A percentile compares a stretch with the other conserved stretches of the same genome.
These are phyloP conservation scores for Pseudoperonospora humuli DNA, from an alignment of 352 stramenopile species.

Conservation along the genomic window DNA sequence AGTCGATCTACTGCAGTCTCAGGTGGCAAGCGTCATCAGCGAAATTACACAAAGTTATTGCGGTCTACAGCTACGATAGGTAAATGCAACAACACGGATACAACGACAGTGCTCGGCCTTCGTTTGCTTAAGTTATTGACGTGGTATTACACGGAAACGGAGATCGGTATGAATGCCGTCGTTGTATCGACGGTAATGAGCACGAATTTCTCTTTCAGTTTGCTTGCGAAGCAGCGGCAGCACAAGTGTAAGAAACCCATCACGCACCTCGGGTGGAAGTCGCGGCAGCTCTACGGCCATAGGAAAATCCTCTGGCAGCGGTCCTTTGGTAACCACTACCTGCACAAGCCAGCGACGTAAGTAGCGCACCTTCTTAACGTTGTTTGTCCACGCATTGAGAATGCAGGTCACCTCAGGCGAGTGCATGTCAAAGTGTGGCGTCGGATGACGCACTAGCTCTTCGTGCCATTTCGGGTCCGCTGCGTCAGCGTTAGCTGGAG, in stretches of 20 bases:
- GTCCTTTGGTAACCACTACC: constrained; percentile 27
- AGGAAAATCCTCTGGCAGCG: constrained; percentile 44
- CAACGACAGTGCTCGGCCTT: background rate
- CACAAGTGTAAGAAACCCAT: constrained; percentile 67
- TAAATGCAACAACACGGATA: background rate
- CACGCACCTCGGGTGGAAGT: constrained; percentile 56
- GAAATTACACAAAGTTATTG: constrained; percentile 54
- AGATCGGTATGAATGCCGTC: constrained; percentile 58
- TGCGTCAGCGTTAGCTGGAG: constrained; percentile 11
- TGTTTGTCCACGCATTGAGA: constrained; percentile 53
- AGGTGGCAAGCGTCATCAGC: constrained; percentile 40
- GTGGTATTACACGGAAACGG: constrained; percentile 48
- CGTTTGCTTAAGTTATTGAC: constrained; percentile 25
- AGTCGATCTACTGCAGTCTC: constrained; percentile 28
- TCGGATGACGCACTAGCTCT: constrained; percentile 63
- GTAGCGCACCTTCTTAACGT: constrained; percentile 61
- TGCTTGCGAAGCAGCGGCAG: constrained; percentile 73
- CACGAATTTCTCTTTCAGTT: constrained; percentile 49
- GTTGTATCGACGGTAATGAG: constrained; percentile 55
- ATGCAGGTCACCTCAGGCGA: constrained; percentile 71
- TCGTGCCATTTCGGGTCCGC: constrained; percentile 37
- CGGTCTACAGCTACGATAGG: constrained; percentile 29
- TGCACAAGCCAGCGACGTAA: constrained; percentile 59
- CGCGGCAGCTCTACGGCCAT: constrained; percentile 61
- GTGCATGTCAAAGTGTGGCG: constrained; percentile 61